Percentiles rank a stretch among this genome's conserved stretches.
These are phyloP conservation scores for Isoetes engelmannii DNA, from an alignment of 83 land plant species.

Conservation along the genomic window DNA sequence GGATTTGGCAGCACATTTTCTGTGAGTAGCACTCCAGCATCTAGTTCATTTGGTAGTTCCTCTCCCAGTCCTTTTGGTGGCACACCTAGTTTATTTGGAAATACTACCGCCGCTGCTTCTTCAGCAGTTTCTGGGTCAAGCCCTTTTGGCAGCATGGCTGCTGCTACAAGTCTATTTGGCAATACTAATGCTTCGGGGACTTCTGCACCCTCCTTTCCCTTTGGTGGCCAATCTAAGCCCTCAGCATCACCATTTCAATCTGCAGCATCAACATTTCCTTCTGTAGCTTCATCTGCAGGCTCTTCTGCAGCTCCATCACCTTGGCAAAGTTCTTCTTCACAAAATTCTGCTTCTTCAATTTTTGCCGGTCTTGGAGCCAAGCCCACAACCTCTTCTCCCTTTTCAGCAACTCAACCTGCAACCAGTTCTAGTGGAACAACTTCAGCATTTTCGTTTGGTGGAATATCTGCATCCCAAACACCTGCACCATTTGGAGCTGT, in stretches of 20 bases:
- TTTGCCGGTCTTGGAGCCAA: constrained; percentile 1
- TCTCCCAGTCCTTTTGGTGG: constrained; percentile 24
- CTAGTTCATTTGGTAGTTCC: constrained; percentile 15
- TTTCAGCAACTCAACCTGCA: background rate
- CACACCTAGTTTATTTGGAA: background rate
- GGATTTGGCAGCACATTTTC: constrained; percentile 20
- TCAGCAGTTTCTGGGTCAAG: too few species aligned
- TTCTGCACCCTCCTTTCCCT: too few species aligned
- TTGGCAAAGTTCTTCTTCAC: background rate
- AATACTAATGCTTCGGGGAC: too few species aligned
- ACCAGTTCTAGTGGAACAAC: background rate
- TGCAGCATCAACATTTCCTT: too few species aligned
- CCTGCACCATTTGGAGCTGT: background rate
- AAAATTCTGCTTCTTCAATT: background rate
- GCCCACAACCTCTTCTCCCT: background rate
- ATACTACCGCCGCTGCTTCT: too few species aligned
- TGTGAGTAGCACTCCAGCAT: constrained; percentile 16
- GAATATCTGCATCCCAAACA: background rate
- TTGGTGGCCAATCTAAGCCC: too few species aligned
- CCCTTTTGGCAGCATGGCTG: too few species aligned
- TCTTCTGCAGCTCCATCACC: too few species aligned
- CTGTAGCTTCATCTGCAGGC: too few species aligned
- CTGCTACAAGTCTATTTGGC: too few species aligned
- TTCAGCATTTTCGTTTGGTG: background rate
- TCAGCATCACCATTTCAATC: too few species aligned